These are phyloP conservation scores for Podaxis sp. DNA, from an alignment of 768 basidiomycete species.

Conservation along the genomic window DNA sequence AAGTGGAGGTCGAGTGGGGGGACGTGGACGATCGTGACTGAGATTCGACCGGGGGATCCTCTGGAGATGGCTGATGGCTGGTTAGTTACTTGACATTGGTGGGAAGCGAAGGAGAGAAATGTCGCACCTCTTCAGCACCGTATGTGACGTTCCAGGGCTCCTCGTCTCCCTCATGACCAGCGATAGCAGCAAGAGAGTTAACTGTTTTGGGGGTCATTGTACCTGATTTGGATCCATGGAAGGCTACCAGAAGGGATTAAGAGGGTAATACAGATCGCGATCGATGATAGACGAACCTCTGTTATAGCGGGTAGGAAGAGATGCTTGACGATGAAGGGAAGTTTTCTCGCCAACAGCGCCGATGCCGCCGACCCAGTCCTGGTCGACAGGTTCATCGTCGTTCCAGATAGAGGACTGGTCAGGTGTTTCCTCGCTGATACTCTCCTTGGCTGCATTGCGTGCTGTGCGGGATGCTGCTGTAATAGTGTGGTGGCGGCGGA, in stretches of 20 bases:
- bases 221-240: constrained; percentile 51
- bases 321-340: constrained; percentile 76
- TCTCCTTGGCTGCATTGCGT: constrained; percentile 57
- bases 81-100: constrained; percentile 16
- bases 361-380: constrained; percentile 80
- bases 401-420: constrained; percentile 57
- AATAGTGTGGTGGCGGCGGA: constrained; percentile 85
- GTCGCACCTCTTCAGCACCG: constrained; percentile 60
- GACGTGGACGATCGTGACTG: constrained; percentile 57
- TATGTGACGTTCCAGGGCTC: constrained; percentile 80
- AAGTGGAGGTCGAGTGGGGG: constrained; percentile 59
- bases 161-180: constrained; percentile 85
- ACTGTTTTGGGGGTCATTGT: constrained; percentile 69
- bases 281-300: constrained; percentile 46
- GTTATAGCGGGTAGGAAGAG: constrained; percentile 79
- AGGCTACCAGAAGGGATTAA: constrained; percentile 14
- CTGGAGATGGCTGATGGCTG: constrained; percentile 41
- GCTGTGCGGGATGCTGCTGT: constrained; percentile 69
- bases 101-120: constrained; percentile 20
- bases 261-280: constrained; percentile 22
- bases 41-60: constrained; percentile 23
- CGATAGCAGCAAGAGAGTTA: constrained; percentile 83
- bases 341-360: constrained; percentile 85
- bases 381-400: constrained; percentile 76
- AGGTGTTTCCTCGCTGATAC: constrained; percentile 67